Evolutionary conservation across 176 grass and related monocot species (phyloP).

Genomic region (Juncus effusus): DNA sequence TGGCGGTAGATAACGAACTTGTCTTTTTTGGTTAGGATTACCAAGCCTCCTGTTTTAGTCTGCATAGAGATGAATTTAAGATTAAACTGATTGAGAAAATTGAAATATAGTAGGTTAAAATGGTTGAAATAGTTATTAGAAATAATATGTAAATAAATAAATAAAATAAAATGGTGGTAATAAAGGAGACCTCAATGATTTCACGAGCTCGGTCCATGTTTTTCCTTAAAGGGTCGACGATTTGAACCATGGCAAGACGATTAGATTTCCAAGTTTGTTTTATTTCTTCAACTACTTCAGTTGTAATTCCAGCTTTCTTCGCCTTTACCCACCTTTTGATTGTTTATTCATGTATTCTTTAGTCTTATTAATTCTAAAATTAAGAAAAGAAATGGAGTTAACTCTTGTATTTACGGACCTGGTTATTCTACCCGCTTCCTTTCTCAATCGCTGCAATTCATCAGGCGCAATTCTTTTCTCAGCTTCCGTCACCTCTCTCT

Average conservation of each 20-base stretch:
- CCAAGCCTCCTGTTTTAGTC: slow-evolving; percentile 80
- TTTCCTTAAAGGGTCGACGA: slow-evolving; percentile 21
- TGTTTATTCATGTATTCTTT: neutral
- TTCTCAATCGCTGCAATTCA: slow-evolving; percentile 11
- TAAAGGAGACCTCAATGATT: slow-evolving; percentile 21
- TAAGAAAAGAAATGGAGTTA: neutral
- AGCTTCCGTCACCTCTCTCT: slow-evolving; percentile 3
- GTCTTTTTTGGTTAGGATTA: slow-evolving; percentile 64
- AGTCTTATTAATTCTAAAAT: neutral
- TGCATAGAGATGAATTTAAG: slow-evolving; percentile 8
- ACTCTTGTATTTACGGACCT: neutral
- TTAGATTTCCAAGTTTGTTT: slow-evolving; percentile 9
- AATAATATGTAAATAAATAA: neutral
- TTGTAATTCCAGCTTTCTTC: slow-evolving; percentile 26
- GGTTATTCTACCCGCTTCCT: neutral
- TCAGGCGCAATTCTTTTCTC: slow-evolving; percentile 2
- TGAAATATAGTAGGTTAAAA: neutral
- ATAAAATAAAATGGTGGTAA: neutral
- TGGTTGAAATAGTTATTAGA: neutral
- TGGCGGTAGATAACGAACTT: slow-evolving; percentile 61
- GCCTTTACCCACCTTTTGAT: slow-evolving; percentile 23
- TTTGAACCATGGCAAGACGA: slow-evolving; percentile 17
- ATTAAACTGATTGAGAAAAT: neutral
- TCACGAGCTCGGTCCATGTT: slow-evolving; percentile 20
- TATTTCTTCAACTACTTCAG: slow-evolving; percentile 22